These are phyloP conservation scores for Leccinum subgranulosum DNA, from an alignment of 768 basidiomycete species.

Conservation along the genomic window DNA sequence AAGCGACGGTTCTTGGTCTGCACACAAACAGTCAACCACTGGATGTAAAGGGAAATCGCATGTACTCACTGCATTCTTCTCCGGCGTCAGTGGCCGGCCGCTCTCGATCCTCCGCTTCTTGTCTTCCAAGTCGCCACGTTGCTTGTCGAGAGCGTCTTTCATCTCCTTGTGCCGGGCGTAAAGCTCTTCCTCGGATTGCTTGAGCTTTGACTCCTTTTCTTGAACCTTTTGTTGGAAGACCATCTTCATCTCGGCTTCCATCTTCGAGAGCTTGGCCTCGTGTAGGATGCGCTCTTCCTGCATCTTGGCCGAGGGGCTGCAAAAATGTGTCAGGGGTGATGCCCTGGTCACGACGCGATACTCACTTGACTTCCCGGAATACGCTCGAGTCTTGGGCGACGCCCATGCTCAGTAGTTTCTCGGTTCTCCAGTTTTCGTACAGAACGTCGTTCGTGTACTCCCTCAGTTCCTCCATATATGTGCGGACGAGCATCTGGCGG, in stretches of 20 bases:
- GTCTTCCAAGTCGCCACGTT: conserved; percentile 92
- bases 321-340: conserved; percentile 16
- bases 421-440: conserved; percentile 98
- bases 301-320: conserved; percentile 90
- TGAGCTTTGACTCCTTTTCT: conserved; percentile 98
- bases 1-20: conserved; percentile 37
- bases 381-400: conserved; percentile 96
- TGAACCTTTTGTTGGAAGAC: conserved; percentile 99
- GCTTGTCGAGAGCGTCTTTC: conserved; percentile 99
- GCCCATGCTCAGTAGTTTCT: conserved; percentile 96
- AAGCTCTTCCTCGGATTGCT: conserved; percentile 98
- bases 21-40: conserved; percentile 9
- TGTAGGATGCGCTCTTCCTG: conserved; percentile 96
- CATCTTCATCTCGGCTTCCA: conserved; percentile 99
- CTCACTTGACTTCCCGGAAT: conserved; percentile 99
- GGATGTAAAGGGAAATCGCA: not conserved
- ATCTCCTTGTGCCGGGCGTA: conserved; percentile 99
- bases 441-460: conserved; percentile 95
- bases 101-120: conserved; percentile 96
- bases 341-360: conserved; percentile 9
- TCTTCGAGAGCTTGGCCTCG: conserved; percentile 97
- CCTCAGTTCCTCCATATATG: conserved; percentile 98
- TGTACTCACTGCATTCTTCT: conserved; percentile 77
- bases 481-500: conserved; percentile 97
- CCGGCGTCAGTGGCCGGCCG: conserved; percentile 92